These are phyloP conservation scores for Mycena venus DNA, from an alignment of 768 basidiomycete genomes.

Conservation along the genomic window DNA sequence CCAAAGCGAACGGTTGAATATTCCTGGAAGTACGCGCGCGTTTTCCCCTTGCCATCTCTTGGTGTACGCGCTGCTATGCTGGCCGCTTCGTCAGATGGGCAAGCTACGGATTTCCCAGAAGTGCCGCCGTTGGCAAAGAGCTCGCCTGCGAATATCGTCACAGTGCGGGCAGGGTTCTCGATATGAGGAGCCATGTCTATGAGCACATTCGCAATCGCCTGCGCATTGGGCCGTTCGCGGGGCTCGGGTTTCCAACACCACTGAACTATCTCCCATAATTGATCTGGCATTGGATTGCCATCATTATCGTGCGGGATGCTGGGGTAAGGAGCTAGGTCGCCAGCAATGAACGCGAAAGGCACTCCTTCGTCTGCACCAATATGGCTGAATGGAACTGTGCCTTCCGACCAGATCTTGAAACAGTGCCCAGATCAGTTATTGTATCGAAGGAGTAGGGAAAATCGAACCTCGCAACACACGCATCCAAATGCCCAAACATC, in stretches of 20 bases:
- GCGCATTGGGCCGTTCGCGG: too few species aligned
- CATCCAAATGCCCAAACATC: background rate
- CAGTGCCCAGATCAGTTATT: background rate
- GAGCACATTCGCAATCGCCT: too few species aligned
- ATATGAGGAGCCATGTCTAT: background rate
- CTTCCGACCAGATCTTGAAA: background rate
- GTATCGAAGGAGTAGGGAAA: background rate
- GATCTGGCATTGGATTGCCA: background rate
- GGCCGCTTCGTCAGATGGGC: too few species aligned
- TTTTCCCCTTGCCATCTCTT: too few species aligned
- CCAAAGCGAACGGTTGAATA: too few species aligned
- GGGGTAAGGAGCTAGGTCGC: background rate
- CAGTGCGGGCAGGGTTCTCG: background rate
- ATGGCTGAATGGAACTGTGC: background rate
- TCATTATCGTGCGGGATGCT: background rate
- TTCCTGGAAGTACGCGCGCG: too few species aligned
- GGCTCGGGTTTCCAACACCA: too few species aligned
- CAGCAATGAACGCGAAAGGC: background rate
- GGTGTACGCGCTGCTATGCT: too few species aligned
- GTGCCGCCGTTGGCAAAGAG: too few species aligned
- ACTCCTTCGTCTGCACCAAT: background rate
- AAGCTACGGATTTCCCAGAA: too few species aligned
- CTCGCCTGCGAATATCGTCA: too few species aligned
- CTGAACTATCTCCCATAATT: too few species aligned
- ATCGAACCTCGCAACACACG: background rate